Evolutionary conservation across 441 rosid species (phyloP).

Genomic region (Eruca vesicaria): DNA sequence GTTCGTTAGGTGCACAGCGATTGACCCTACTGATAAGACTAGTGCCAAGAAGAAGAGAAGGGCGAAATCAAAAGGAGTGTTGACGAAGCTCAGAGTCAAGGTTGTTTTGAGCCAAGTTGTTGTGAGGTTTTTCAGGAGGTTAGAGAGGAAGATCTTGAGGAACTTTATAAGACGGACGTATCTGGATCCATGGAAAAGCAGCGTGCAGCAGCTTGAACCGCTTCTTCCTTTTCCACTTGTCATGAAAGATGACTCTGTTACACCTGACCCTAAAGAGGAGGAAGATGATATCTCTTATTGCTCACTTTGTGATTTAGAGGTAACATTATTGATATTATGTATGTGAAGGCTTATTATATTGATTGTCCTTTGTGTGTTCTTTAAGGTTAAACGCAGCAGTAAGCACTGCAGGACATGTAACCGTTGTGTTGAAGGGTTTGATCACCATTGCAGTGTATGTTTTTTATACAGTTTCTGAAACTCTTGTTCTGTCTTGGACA

Average conservation of each 20-base stretch:
- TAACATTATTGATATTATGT: constrained; percentile 2
- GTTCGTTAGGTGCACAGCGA: not conserved
- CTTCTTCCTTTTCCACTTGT: not conserved
- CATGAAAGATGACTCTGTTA: constrained; percentile 64
- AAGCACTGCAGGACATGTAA: constrained; percentile 96
- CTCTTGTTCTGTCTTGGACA: not conserved
- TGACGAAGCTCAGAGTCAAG: not conserved
- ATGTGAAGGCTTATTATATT: not conserved
- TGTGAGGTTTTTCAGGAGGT: not conserved
- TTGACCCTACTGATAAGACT: not conserved
- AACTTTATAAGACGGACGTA: constrained; percentile 80
- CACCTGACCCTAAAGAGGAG: constrained; percentile 70
- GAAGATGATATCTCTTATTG: constrained; percentile 81
- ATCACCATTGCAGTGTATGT: constrained; percentile 99
- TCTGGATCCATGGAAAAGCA: constrained; percentile 73
- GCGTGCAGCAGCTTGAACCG: constrained; percentile 53
- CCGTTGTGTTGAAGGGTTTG: constrained; percentile 97
- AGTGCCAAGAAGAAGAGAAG: not conserved
- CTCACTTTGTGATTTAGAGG: constrained; percentile 87
- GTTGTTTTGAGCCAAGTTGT: not conserved
- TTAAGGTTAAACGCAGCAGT: constrained; percentile 87
- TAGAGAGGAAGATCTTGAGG: constrained; percentile 70
- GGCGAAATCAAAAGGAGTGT: not conserved
- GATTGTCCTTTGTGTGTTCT: not conserved
- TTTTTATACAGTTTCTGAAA: constrained; percentile 8